Evolutionary conservation across 371 early-diverging fungal genomes (phyloP), one percentile per base, ranked within the genome.

Genomic region (Circinella minor): DNA sequence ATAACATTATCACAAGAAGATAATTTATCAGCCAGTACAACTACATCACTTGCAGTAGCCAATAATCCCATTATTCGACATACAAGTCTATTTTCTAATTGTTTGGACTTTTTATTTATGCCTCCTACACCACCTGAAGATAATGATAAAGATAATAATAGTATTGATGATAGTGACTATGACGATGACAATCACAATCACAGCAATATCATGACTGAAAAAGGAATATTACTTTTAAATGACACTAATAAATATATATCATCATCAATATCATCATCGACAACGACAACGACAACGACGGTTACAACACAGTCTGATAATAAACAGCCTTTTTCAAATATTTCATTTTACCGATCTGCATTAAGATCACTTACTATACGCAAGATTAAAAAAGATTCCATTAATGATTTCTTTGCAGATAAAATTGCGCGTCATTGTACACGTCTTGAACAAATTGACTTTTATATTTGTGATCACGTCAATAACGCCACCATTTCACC

Each of bases 391-490:
- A 76, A 78, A 14, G 66, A 43, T 8, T 55, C 65, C 3, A 74
- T 84, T 66, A 79, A 77, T 60, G 74, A 71, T n/a, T 73, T 76
- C 1, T 70, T 83, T 0, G 18, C 2, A 10, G 57, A 66, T 6
- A 47, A 57, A n/a, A 79, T 81, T 11, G 81, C 74, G 4, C 60
- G 71, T 39, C 54, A 64, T 20, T 76, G 80, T 1, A 55, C 60
- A 14, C 71, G 69, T 47, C 47, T 83, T 3, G 70, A 74, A 11
- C 69, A 79, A 18, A 46, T 83, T 51, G 80, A 83, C 18, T 73
- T 81, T 17, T 81, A 83, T 49, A 83, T 83, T 15, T 81, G 81
- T 51, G 81, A 79, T 47, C 63, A 79, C 48, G 61, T 81, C 27
- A 61, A 70, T 8, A 69, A 76, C 10, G 67, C 71, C 14, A 65